Conservation (phyloP, 129 eudicot species). For the Gnaphalium uliginosum region DNA sequence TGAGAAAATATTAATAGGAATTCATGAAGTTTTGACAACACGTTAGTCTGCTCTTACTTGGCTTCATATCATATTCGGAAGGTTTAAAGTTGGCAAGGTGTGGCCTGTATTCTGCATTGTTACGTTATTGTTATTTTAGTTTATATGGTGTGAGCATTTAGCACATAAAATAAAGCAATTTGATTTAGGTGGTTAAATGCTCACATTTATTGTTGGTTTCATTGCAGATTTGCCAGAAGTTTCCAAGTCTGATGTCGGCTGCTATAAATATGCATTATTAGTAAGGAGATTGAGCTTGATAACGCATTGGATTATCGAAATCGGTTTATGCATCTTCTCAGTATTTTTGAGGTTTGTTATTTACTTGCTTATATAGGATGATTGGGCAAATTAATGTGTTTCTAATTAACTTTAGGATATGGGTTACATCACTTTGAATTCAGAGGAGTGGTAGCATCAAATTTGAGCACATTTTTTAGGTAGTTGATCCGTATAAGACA, state of each 20-base stretch:
- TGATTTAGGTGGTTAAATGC: too few relatives aligned
- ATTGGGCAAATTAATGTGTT: neutral
- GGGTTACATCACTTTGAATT: constrained; percentile 7
- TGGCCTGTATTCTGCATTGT: too few relatives aligned
- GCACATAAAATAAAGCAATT: too few relatives aligned
- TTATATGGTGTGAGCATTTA: too few relatives aligned
- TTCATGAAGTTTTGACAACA: too few relatives aligned
- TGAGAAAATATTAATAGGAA: too few relatives aligned
- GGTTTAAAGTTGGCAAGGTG: too few relatives aligned
- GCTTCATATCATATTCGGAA: too few relatives aligned
- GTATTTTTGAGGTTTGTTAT: constrained; percentile 59
- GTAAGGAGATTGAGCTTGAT: constrained; percentile 60
- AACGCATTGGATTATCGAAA: constrained; percentile 46
- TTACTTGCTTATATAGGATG: constrained; percentile 9
- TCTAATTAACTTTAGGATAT: neutral
- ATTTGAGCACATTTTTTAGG: neutral
- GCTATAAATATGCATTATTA: constrained; percentile 65
- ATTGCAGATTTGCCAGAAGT: too few relatives aligned
- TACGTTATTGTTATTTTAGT: too few relatives aligned
- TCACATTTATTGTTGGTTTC: too few relatives aligned
- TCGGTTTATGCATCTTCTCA: constrained; percentile 51
- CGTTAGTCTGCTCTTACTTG: too few relatives aligned
- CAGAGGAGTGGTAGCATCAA: constrained; percentile 1
- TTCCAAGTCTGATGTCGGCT: constrained; percentile 40
- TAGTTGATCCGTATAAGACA: neutral